Evolutionary conservation across 495 filamentous ascomycete species (phyloP), one percentile per base, ranked within the genome.

Genomic region (Endocarpon pusillum): DNA sequence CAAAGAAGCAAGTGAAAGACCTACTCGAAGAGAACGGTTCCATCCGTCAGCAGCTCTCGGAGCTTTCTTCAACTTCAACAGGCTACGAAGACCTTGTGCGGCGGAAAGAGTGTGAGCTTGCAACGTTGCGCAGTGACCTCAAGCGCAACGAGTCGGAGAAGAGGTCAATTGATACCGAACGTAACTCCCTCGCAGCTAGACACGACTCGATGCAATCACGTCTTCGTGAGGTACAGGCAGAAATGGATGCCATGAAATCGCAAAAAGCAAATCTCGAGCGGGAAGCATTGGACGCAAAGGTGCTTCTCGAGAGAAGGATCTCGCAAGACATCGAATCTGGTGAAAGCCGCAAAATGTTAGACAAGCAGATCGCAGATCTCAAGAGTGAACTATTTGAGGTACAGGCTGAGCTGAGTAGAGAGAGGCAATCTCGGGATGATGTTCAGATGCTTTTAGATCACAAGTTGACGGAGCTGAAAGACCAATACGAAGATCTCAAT

Each of bases 361-460:
- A 94, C 49, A 64, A 76, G 10, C 89, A 97, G 45, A 77, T 91
- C 34, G 66, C 78, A 22, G 85, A 92, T 39, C 62, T 96, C 10
- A 94, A 94, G 47, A 58, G 66, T 8, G 73, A 94, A 45, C 63
- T 96, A 3, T 84, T 81, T 54, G 67, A 82, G 43, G 70, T 80
- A 3, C 84, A 96, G 48, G 71, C 76, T 41, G 89, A 94, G 34
- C 67, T 96, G 8, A 92, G 84, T 49, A 69, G 82, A 4, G 89
- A 94, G 49, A 72, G 83, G 10, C 89, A 97, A 53, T 94, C 86
- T n/a, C 69, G 91, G 40, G 85, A 94, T 40, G 91, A 97, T 53
- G 84, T 94, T 21, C 81, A 81, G 38, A 73, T 93, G 55, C 79
- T 94, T 38, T 71, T 80, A 2, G 83, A 94, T 40, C 84, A 94